These are phyloP conservation scores for Cercospora beticola DNA, from an alignment of 2,329 filamentous ascomycete species.

Conservation along the genomic window DNA sequence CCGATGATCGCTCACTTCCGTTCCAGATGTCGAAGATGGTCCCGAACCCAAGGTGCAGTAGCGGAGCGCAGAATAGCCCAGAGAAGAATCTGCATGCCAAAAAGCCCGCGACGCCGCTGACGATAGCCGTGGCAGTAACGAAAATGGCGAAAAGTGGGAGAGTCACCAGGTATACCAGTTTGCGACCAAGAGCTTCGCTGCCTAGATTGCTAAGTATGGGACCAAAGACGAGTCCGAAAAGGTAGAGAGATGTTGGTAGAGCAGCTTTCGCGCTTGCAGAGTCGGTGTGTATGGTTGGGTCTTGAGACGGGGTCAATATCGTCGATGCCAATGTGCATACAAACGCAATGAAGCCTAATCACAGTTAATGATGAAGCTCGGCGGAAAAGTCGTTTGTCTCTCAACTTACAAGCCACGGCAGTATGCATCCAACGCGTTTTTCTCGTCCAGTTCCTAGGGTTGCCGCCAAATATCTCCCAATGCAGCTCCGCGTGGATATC, in stretches of 20 bases:
- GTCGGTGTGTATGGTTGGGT: slow-evolving; percentile 46
- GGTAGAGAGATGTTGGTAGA: slow-evolving; percentile 58
- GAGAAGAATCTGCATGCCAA: slow-evolving; percentile 62
- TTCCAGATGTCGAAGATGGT: slow-evolving; percentile 41
- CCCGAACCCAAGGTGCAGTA: slow-evolving; percentile 40
- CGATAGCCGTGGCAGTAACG: slow-evolving; percentile 44
- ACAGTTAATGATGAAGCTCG: background rate
- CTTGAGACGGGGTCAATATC: slow-evolving; percentile 17
- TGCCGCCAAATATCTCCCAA: slow-evolving; percentile 25
- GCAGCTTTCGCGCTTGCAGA: slow-evolving; percentile 55
- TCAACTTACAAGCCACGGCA: slow-evolving; percentile 34
- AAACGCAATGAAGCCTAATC: background rate
- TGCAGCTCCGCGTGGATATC: slow-evolving; percentile 19
- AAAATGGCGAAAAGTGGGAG: slow-evolving; percentile 62
- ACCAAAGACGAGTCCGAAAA: slow-evolving; percentile 64
- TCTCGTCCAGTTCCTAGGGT: slow-evolving; percentile 43
- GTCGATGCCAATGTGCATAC: slow-evolving; percentile 25
- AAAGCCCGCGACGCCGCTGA: slow-evolving; percentile 66
- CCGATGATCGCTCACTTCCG: slow-evolving; percentile 32
- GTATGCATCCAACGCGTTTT: slow-evolving; percentile 38
- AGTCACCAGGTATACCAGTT: slow-evolving; percentile 67
- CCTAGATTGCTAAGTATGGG: slow-evolving; percentile 65
- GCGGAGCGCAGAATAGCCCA: slow-evolving; percentile 36
- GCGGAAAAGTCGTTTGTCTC: slow-evolving; percentile 38
- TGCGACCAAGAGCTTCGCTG: slow-evolving; percentile 67